Evolutionary conservation across 805 yeast species (phyloP).

Genomic region (Metschnikowia kunwiensis): DNA sequence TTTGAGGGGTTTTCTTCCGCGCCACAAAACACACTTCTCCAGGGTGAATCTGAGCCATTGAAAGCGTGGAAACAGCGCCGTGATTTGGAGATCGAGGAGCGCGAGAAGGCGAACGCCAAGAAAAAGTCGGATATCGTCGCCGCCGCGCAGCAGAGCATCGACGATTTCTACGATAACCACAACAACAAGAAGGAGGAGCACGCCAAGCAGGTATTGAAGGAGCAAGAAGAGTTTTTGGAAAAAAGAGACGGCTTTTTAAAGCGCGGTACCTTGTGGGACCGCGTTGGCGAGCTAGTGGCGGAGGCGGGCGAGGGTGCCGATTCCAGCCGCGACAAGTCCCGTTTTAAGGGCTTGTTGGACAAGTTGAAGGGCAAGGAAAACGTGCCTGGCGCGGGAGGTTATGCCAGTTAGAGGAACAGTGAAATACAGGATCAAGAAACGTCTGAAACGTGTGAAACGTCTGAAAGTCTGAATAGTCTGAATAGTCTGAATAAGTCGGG

Average conservation of each 20-base stretch:
- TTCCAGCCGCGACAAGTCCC: constrained; percentile 60
- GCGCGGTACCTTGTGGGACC: constrained; percentile 52
- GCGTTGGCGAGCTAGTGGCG: constrained; percentile 50
- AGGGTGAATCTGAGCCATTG: constrained; percentile 50
- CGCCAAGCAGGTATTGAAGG: constrained; percentile 58
- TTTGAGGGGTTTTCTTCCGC: constrained; percentile 31
- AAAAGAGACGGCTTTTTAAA: constrained; percentile 66
- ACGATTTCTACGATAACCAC: constrained; percentile 89
- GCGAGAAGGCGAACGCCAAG: constrained; percentile 68
- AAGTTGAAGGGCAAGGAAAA: constrained; percentile 65
- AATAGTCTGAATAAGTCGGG: no score
- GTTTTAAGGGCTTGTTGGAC: constrained; percentile 62
- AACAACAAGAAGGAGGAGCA: constrained; percentile 76
- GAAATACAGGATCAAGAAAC: not conserved
- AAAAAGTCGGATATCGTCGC: constrained; percentile 65
- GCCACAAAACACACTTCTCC: constrained; percentile 15
- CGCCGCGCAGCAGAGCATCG: constrained; percentile 79
- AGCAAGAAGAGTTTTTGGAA: constrained; percentile 66
- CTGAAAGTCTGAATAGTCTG: no score
- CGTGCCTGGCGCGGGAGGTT: constrained; percentile 77
- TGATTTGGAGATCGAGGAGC: constrained; percentile 70
- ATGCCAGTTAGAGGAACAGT: constrained; percentile 21
- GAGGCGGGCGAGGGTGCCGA: constrained; percentile 42
- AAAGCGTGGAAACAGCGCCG: constrained; percentile 80
- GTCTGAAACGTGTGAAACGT: no score